Percentiles rank a stretch among this genome's conserved stretches.
These are phyloP conservation scores for Blastocystis sp. DNA, from an alignment of 352 stramenopile species.

Conservation along the genomic window DNA sequence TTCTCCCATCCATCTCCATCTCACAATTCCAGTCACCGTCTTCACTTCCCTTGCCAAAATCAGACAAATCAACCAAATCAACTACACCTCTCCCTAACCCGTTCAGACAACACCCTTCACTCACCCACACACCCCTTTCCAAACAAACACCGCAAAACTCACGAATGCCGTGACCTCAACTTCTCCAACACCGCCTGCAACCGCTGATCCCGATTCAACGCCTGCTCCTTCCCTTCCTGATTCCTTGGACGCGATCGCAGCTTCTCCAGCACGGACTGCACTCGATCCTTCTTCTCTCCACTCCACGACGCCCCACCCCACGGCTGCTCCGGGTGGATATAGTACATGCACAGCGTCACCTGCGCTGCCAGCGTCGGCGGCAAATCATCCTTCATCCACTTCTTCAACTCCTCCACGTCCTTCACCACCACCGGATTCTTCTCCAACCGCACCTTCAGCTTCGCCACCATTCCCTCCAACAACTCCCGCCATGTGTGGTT, in stretches of 20 bases:
- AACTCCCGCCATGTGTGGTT: neutral
- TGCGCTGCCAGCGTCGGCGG: neutral
- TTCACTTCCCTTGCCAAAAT: too few species aligned
- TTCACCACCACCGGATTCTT: neutral
- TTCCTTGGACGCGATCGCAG: neutral
- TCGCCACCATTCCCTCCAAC: neutral
- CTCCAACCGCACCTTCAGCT: neutral
- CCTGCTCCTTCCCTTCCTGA: too few species aligned
- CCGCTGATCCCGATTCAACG: too few species aligned
- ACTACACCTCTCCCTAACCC: too few species aligned
- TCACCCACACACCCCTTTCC: too few species aligned
- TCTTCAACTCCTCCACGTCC: neutral
- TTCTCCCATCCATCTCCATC: too few species aligned
- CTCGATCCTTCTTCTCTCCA: neutral
- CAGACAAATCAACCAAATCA: too few species aligned
- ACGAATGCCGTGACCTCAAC: too few species aligned
- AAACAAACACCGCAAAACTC: too few species aligned
- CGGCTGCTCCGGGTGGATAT: neutral
- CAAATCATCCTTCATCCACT: neutral
- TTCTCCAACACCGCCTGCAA: too few species aligned
- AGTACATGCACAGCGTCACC: neutral
- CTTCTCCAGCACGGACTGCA: neutral
- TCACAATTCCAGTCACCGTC: too few species aligned
- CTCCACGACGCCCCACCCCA: neutral
- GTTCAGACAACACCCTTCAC: too few species aligned